phyloP scores from a whole-genome alignment of 768 basidiomycete species.

The Cystobasidium tubakii region DNA sequence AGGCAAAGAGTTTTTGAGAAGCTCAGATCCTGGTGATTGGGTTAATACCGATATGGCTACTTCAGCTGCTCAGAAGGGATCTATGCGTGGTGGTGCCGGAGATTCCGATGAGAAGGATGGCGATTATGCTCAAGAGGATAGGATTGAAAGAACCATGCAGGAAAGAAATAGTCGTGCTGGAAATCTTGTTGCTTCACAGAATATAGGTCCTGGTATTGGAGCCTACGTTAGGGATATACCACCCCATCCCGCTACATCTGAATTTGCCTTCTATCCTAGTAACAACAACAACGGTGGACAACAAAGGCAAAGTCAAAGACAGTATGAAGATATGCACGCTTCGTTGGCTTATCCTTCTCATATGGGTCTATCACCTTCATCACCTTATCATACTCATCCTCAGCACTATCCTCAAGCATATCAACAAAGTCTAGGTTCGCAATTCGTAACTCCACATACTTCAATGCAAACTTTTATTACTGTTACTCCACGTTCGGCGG shows the following conservation, averaged over 20 bases:
- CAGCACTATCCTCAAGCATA: background rate
- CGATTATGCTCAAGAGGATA: background rate
- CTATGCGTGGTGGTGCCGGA: background rate
- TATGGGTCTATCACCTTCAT: background rate
- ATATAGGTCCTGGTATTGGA: background rate
- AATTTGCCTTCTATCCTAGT: background rate
- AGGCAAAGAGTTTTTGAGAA: slow-evolving; percentile 17
- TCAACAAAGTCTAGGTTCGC: background rate
- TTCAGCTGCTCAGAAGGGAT: background rate
- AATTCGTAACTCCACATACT: background rate
- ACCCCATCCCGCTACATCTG: background rate
- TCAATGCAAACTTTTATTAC: background rate
- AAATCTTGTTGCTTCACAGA: background rate
- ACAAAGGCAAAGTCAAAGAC: background rate
- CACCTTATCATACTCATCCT: background rate
- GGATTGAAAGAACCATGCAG: background rate
- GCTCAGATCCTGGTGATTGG: slow-evolving; percentile 20
- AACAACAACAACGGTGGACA: background rate
- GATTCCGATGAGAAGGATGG: background rate
- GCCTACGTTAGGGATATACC: background rate
- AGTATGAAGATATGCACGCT: slow-evolving; percentile 2
- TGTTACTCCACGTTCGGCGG: background rate
- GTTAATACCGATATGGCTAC: background rate
- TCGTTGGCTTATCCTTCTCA: background rate
- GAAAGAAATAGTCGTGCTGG: background rate